Evolutionary conservation across 2,329 filamentous ascomycete genomes (phyloP), one percentile per base, ranked within the genome.

Genomic region (Colletotrichum sansevieriae): DNA sequence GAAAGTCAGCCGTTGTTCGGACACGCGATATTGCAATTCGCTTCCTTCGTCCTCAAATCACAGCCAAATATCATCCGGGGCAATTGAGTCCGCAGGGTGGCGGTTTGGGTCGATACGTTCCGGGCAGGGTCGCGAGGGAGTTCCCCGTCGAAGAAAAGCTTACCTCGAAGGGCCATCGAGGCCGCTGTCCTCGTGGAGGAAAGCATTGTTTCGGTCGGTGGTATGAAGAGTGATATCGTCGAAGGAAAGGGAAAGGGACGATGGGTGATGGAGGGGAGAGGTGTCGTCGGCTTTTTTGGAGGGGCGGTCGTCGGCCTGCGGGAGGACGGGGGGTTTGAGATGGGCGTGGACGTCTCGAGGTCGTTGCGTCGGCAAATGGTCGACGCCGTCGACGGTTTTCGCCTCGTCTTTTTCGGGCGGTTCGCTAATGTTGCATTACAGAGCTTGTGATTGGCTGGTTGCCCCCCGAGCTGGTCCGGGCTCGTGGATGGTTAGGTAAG

Each of bases 141-240:
- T 43, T 49, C 55, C 47, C 11, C 41, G 51, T 63, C 49, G 57
- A 35, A 44, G 18, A 15, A 37, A 46, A 29, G 37, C 83, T 74
- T 74, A 86, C 84, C 83, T 83, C 84, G 82, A 73, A 87, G 78
- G 74, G 84, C 83, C 81, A 85, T 81, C 74, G 84, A 81, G 79
- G 82, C 83, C 76, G 83, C 82, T 73, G 83, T 83, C 79, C 85
- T 83, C 76, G 83, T 78, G 68, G 83, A 82, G 67, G 80, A 78
- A 72, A 85, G 78, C 84, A 87, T 87, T 71, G 74, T 66, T 37
- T 54, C 6, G 8, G 9, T 39, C 37, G 37, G 37, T 13, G 18
- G 29, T 65, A 25, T 33, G 61, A 39, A 20, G 39, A 56, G 39
- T 12, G 15, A 18, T 22, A 46, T 51, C 35, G 54, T 20, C 43